Evolutionary conservation across 2,329 filamentous ascomycete species (phyloP), one percentile per base, ranked within the genome.

Genomic region (Scedosporium boydii): DNA sequence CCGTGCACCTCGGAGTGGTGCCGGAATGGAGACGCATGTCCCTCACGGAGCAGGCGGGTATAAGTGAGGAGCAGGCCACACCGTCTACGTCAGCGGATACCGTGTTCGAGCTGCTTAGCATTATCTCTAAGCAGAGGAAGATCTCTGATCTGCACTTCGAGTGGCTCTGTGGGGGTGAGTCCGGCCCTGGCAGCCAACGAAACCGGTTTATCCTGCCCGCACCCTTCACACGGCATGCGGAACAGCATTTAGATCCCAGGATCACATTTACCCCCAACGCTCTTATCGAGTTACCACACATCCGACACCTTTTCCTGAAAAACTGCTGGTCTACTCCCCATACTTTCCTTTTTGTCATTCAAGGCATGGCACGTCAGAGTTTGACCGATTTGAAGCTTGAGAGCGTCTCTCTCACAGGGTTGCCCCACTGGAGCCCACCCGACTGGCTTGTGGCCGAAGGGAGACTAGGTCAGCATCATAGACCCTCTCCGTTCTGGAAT

Each of bases 241-340:
- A 66, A 4, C 60, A 67, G 72, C 75, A 4, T 70, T 70, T 42
- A 69, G 68, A 10, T 68, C 71, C 16, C 68, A 70, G 21, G 14
- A 10, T n/a, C 6, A 34, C 18, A 10, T n/a, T 18, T n/a, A 16
- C 27, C 14, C 12, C 55, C 44, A 68, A 74, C 0, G 69, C 73
- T 29, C 63, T 86, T 5, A 69, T 87, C n/a, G 70, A 71, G 1
- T 78, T 91, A 55, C 82, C 82, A 3, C 71, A 82, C 67, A 71
- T 90, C 26, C 76, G 83, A 64, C 76, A 84, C 59, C 71, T 91
- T 2, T 86, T 81, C 0, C 74, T 90, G 7, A 83, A 83, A 66
- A 90, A 90, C 67, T 89, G 87, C 72, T 90, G 87, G 86, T 75
- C 85, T 12, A 81, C 81, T 2, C 87, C 87, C 0, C 75, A 80